Evolutionary conservation across 768 basidiomycete genomes (phyloP).

Genomic region (Mrakia blollopis): DNA sequence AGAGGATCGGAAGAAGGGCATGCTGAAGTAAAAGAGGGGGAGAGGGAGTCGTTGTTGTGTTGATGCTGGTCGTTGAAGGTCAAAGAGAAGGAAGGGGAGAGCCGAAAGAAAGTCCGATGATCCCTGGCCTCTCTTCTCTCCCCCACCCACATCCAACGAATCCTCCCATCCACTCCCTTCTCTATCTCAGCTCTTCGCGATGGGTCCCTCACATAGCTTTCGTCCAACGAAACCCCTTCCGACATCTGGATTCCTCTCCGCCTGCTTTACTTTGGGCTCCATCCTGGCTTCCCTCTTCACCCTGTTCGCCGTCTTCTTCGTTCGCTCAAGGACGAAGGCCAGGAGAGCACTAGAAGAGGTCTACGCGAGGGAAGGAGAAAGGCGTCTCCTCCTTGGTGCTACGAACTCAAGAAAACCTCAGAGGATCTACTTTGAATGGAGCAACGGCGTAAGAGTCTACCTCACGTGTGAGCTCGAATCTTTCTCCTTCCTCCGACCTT

Average conservation of each 20-base stretch:
- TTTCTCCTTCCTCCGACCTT: not conserved
- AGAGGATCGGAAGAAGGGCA: not conserved
- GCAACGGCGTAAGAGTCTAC: not conserved
- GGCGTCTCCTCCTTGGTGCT: not conserved
- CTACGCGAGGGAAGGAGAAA: not conserved
- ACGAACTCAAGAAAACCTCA: not conserved
- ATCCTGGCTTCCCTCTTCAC: slow-evolving; percentile 18
- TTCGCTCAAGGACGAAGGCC: not conserved
- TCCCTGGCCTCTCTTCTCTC: not conserved
- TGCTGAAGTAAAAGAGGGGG: not conserved
- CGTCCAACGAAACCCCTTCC: not conserved
- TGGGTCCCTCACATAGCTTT: not conserved
- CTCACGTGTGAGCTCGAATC: slow-evolving; percentile 1
- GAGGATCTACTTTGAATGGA: slow-evolving; percentile 23
- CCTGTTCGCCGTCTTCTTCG: slow-evolving; percentile 1
- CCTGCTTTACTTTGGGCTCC: slow-evolving; percentile 13
- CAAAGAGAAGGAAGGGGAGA: not conserved
- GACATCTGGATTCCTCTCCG: slow-evolving; percentile 27
- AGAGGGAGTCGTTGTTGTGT: not conserved
- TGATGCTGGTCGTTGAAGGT: not conserved
- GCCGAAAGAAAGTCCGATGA: not conserved
- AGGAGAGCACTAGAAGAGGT: not conserved
- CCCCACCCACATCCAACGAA: not conserved
- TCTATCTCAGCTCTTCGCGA: not conserved
- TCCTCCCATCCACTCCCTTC: not conserved